Conservation (phyloP, 371 early-diverging fungal species). For the Mortierella sp. region DNA sequence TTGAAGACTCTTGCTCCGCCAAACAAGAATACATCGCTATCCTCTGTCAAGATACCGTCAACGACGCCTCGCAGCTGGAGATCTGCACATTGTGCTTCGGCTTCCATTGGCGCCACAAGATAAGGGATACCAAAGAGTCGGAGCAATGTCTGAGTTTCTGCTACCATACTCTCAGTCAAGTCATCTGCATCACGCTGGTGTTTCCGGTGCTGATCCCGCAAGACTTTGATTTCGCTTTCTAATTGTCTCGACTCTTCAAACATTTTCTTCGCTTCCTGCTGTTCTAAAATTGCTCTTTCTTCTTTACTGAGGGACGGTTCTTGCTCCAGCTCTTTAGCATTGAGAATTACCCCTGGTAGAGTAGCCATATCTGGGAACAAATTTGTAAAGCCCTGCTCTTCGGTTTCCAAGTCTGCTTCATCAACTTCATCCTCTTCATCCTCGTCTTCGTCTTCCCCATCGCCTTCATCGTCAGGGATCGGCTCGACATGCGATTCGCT, state of each 20-base stretch:
- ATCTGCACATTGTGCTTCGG: conserved; percentile 98
- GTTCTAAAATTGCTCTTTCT: conserved; percentile 66
- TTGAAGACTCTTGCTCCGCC: conserved; percentile 92
- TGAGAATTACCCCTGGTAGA: conserved; percentile 45
- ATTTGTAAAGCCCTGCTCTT: conserved; percentile 54
- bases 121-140: conserved; percentile 96
- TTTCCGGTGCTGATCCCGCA: conserved; percentile 67
- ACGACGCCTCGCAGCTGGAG: conserved; percentile 78
- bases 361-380: conserved; percentile 51
- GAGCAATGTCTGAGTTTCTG: conserved; percentile 82
- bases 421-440: conserved; percentile 55
- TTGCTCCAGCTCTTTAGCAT: conserved; percentile 17
- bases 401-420: conserved; percentile 51
- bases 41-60: conserved; percentile 99
- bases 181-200: conserved; percentile 77
- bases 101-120: conserved; percentile 96
- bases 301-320: conserved; percentile 57
- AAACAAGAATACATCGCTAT: conserved; percentile 98
- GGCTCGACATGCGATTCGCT: not conserved
- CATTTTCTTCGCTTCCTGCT: conserved; percentile 61
- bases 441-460: conserved; percentile 39
- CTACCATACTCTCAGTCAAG: conserved; percentile 78
- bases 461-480: conserved; percentile 8
- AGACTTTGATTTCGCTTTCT: conserved; percentile 67
- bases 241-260: conserved; percentile 63